A percentile compares a stretch with the other conserved stretches of the same genome.
phyloP scores from a whole-genome alignment of 164 flowering plant genomes.

The Saururus chinensis region DNA sequence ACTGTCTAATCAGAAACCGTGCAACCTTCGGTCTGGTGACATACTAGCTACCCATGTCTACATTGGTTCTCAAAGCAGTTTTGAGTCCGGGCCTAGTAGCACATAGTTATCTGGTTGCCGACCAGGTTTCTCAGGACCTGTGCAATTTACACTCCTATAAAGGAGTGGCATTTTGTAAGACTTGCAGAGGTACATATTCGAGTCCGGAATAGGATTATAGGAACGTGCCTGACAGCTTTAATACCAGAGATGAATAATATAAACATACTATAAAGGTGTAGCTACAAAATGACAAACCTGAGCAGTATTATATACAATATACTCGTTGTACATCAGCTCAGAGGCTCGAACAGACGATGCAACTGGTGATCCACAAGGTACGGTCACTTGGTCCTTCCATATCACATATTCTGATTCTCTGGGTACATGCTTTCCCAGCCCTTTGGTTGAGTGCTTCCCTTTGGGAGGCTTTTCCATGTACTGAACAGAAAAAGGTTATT shows the following conservation, averaged over 20 bases:
- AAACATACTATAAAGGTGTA: no score
- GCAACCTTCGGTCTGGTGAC: no score
- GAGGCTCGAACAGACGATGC: slow-evolving; percentile 60
- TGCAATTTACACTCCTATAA: no score
- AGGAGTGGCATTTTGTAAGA: no score
- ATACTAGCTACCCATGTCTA: no score
- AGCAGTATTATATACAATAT: slow-evolving; percentile 79
- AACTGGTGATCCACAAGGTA: slow-evolving; percentile 91
- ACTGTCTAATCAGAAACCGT: no score
- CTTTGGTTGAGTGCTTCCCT: slow-evolving; percentile 96
- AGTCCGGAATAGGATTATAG: background rate
- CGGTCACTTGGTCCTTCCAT: slow-evolving; percentile 80
- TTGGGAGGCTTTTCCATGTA: slow-evolving; percentile 84
- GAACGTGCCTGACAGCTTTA: background rate
- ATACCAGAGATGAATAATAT: background rate
- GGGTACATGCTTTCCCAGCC: slow-evolving; percentile 80
- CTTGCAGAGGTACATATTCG: no score
- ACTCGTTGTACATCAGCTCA: slow-evolving; percentile 90
- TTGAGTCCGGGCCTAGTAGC: no score
- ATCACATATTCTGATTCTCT: slow-evolving; percentile 47
- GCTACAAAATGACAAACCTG: slow-evolving; percentile 31
- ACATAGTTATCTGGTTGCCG: no score
- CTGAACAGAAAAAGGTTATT: slow-evolving; percentile 19
- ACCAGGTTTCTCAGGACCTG: no score
- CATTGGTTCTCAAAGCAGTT: no score